Evolutionary conservation across 371 early-diverging fungal genomes (phyloP), one percentile per base, ranked within the genome.

Genomic region (Apophysomyces ossiformis): DNA sequence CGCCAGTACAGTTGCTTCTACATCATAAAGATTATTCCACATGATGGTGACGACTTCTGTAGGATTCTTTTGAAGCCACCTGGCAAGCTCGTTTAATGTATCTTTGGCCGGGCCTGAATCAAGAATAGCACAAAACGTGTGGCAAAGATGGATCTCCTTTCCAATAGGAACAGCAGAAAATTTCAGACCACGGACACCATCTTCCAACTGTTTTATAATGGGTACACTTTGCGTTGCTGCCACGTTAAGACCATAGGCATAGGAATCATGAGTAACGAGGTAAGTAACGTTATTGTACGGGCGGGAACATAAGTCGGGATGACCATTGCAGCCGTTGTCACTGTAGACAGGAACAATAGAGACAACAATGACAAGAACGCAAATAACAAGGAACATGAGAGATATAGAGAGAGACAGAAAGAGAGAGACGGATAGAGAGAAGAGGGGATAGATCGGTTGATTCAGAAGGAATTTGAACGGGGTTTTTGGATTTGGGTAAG

Each of bases 131-230:
- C 93, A 92, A 7, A 72, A 61, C 0, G 82, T 73, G 62, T 92
- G 92, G 68, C 93, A 92, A 12, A 93, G 75, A 64, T 89, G 80
- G 15, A 92, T 80, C 13, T 62, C 64, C 66, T 81, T 63, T 66
- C 87, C 83, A 46, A 87, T 88, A 11, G 80, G 74, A 0, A 89
- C 89, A 26, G 83, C 78, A 16, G 92, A 86, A 15, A 93, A 77
- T 82, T 89, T 90, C 58, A 92, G 76, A 21, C 82, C 92, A 18
- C 92, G 83, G 54, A 93, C 78, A 11, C 93, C 93, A 57, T 88
- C 87, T 45, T 85, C 75, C 15, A 93, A 77, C 61, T 93, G 92
- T 12, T 79, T 70, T 4, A 68, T 38, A 39, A 93, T 85, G 37
- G 82, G 66, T 47, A 71, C 65, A 66, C 81, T 76, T 76, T 92